Base-by-base conservation (phyloP, 1,139 yeast species). In the Lodderomyces parapsilosis region DNA sequence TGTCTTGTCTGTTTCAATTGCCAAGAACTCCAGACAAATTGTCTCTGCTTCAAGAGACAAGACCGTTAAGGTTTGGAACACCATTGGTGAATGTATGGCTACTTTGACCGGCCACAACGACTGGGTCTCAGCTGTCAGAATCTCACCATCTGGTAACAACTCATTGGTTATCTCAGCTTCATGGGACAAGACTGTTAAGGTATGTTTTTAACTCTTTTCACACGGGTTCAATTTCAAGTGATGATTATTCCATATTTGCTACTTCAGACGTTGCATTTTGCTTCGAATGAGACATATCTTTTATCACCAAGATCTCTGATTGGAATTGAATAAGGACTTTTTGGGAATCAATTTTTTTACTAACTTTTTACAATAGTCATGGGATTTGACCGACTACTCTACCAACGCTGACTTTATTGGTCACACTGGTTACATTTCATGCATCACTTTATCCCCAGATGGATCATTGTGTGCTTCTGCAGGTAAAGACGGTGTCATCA, bases 301-400 rank as follows among this genome's bases (percentile, higher is more conserved):
- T 77, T 85, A 52, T 87, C 96, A 86, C 96, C 96, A 90, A 89
- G 96, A 89, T 89, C 96, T 86, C 97, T 90, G 97, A 90, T 83
- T 43, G 41, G 39, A 48, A 40, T 14, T 14, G 27, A 22, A n/a
- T 19, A n/a, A 17, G 19, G 11, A 20, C 18, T 23, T 25, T 34
- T 40, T 42, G 39, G 14, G 39, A 36, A 36, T n/a, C n/a, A n/a
- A n/a, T 42, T 43, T 31, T 39, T 42, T 49, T 51, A 58, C 67
- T 63, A 58, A 62, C 61, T 6, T 22, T n/a, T 23, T 15, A 20
- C 31, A 44, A 17, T 68, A 93, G 98, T 86, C 96, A 57, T 93
- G 98, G 99, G 95, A 91, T 76, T 81, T 90, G 69, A 73, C 77
- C 69, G 86, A 85, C 74, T 86, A 84, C 83, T 76, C 82, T 66